These are phyloP conservation scores for Penicillium sp. DNA, from an alignment of 2,329 filamentous ascomycete species.

Conservation along the genomic window DNA sequence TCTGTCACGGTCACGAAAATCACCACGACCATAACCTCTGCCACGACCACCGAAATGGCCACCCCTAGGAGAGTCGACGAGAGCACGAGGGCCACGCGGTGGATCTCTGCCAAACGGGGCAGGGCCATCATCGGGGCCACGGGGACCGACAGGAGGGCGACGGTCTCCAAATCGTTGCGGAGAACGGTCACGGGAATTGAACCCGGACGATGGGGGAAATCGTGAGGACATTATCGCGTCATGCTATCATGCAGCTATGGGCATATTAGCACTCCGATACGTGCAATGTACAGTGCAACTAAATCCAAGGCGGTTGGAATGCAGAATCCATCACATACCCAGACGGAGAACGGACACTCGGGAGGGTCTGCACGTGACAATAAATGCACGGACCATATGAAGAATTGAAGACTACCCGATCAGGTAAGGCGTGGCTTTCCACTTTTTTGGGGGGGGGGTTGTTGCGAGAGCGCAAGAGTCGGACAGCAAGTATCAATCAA, in stretches of 20 bases:
- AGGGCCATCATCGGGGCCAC: conserved; percentile 58
- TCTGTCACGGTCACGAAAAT: conserved; percentile 46
- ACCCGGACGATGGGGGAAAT: conserved; percentile 62
- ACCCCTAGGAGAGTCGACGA: conserved; percentile 67
- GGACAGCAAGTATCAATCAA: neutral
- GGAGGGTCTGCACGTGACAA: conserved; percentile 8
- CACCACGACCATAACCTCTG: conserved; percentile 46
- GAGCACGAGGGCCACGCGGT: conserved; percentile 76
- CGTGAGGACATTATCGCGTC: conserved; percentile 55
- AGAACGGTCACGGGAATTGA: conserved; percentile 66
- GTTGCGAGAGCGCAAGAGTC: no score
- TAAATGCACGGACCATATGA: conserved; percentile 8
- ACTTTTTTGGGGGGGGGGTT: neutral
- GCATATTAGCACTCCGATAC: conserved; percentile 38
- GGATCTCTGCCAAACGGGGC: conserved; percentile 64
- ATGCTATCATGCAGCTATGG: conserved; percentile 33
- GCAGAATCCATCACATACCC: conserved; percentile 11
- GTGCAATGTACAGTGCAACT: conserved; percentile 1
- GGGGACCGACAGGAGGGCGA: conserved; percentile 56
- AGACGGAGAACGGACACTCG: conserved; percentile 6
- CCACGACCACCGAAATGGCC: conserved; percentile 39
- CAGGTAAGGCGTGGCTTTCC: conserved; percentile 5
- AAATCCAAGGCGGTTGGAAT: conserved; percentile 1
- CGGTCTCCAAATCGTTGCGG: conserved; percentile 70
- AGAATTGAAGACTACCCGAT: conserved; percentile 7